phyloP scores from a whole-genome alignment of 192 early-diverging fungal genomes.

The Backusella parvicylindrica region DNA sequence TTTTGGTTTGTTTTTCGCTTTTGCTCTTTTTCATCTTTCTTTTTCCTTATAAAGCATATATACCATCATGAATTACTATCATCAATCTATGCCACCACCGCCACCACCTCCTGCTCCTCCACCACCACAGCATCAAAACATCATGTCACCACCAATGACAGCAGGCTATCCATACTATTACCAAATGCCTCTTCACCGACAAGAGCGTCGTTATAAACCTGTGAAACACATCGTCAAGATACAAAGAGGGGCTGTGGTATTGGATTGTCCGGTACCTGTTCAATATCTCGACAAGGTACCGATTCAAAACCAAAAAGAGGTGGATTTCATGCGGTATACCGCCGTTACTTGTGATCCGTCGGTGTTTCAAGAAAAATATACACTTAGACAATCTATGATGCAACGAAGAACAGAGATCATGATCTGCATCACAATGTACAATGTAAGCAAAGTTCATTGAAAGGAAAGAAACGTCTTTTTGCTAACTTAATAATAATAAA shows the following conservation, averaged over 20 bases:
- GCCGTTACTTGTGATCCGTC: constrained; percentile 85
- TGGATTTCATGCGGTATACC: constrained; percentile 91
- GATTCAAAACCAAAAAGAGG: constrained; percentile 66
- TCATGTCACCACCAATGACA: not conserved
- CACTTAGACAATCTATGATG: constrained; percentile 70
- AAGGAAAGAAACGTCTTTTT: not conserved
- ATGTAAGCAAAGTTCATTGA: constrained; percentile 36
- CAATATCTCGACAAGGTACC: constrained; percentile 51
- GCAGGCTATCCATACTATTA: not conserved
- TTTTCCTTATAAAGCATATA: not conserved
- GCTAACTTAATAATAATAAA: not conserved
- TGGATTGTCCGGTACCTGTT: constrained; percentile 66
- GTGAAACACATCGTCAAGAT: constrained; percentile 48
- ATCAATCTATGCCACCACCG: not conserved
- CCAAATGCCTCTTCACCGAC: not conserved
- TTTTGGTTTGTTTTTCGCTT: not conserved
- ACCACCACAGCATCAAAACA: not conserved
- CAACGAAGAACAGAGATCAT: constrained; percentile 70
- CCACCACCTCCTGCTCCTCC: too few species aligned
- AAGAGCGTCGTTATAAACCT: not conserved
- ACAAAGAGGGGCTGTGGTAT: constrained; percentile 65
- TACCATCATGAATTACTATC: not conserved
- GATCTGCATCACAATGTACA: constrained; percentile 81
- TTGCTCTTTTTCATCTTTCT: not conserved
- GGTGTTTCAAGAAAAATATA: constrained; percentile 79